These are phyloP conservation scores for Macaranga tanarius DNA, from an alignment of 441 rosid species.

Conservation along the genomic window DNA sequence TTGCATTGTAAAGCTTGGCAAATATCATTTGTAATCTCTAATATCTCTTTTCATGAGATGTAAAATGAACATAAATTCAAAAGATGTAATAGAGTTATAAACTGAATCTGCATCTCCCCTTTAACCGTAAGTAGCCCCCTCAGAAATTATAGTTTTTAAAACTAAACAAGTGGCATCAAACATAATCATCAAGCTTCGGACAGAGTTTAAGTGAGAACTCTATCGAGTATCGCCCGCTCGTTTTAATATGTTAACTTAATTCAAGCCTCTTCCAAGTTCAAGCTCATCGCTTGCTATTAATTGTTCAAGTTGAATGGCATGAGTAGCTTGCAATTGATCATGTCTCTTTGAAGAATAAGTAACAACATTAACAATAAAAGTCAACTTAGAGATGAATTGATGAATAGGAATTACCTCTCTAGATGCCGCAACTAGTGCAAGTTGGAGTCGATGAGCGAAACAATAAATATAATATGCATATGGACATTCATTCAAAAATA, in stretches of 20 bases:
- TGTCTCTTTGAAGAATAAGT: background rate
- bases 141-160: too few relatives aligned
- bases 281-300: background rate
- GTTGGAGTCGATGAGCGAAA: background rate
- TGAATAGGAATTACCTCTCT: background rate
- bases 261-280: background rate
- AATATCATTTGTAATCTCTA: too few relatives aligned
- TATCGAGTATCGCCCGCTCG: too few relatives aligned
- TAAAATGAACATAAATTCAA: too few relatives aligned
- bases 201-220: too few relatives aligned
- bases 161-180: too few relatives aligned
- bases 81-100: too few relatives aligned
- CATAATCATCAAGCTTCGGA: too few relatives aligned
- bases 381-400: background rate
- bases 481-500: background rate
- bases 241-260: background rate
- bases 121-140: too few relatives aligned
- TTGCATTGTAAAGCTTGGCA: too few relatives aligned
- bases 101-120: too few relatives aligned
- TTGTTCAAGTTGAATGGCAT: background rate
- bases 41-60: too few relatives aligned
- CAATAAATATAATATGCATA: background rate
- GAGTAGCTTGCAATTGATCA: background rate
- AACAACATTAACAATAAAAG: background rate
- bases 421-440: background rate